A percentile compares a stretch with the other conserved stretches of the same genome.
phyloP scores from a whole-genome alignment of 2,329 filamentous ascomycete species.

The Cytospora chrysosperma region DNA sequence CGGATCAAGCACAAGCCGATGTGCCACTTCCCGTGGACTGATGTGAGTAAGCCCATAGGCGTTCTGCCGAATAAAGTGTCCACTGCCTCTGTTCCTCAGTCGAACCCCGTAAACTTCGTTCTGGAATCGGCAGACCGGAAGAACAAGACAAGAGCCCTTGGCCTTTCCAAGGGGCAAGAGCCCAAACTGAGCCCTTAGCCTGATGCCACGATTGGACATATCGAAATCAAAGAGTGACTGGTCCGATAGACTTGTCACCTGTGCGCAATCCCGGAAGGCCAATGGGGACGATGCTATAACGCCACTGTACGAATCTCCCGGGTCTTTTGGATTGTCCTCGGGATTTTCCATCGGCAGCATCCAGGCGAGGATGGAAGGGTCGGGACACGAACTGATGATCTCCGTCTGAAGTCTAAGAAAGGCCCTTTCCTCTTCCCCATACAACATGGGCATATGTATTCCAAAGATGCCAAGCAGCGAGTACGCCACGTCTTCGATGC shows the following conservation, averaged over 20 bases:
- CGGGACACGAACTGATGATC: conserved; percentile 16
- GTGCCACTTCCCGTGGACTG: background rate
- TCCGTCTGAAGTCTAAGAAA: conserved; percentile 19
- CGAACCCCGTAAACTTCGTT: background rate
- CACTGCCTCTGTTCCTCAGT: background rate
- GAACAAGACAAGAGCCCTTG: background rate
- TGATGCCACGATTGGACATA: conserved; percentile 17
- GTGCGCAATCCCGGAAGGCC: background rate
- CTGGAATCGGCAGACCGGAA: conserved; percentile 5
- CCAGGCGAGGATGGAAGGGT: conserved; percentile 16
- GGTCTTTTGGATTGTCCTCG: background rate
- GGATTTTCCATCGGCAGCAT: background rate
- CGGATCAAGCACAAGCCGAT: conserved; percentile 8
- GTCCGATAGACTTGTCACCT: background rate
- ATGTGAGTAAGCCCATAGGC: background rate
- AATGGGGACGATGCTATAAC: conserved; percentile 11
- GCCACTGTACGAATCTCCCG: background rate
- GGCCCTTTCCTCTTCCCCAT: conserved; percentile 21
- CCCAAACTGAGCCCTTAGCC: conserved; percentile 9
- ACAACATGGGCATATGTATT: conserved; percentile 20
- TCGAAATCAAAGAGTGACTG: conserved; percentile 9
- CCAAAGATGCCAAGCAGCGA: conserved; percentile 16
- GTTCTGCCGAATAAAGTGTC: conserved; percentile 11
- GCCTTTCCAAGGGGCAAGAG: background rate
- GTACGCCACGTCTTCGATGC: conserved; percentile 19